phyloP scores from a whole-genome alignment of 495 filamentous ascomycete genomes.

The Polyplosphaeria fusca region DNA sequence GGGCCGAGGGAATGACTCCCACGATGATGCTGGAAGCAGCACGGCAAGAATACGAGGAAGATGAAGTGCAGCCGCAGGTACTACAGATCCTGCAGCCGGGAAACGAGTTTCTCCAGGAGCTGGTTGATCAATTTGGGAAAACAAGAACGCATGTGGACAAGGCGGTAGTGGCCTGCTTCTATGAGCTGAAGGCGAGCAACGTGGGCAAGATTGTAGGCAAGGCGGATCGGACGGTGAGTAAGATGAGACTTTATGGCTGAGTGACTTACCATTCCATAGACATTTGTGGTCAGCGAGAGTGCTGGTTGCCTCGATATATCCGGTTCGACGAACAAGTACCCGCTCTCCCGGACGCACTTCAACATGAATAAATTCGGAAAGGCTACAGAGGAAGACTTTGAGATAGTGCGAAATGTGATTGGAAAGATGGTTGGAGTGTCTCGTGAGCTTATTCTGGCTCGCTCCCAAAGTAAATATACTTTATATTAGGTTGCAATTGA shows the following conservation, averaged over 20 bases:
- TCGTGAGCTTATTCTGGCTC: constrained; percentile 6
- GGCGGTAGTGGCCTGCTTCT: constrained; percentile 18
- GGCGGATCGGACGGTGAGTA: constrained; percentile 6
- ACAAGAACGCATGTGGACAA: constrained; percentile 14
- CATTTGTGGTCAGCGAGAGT: constrained; percentile 26
- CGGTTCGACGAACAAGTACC: constrained; percentile 20
- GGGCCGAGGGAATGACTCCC: constrained; percentile 14
- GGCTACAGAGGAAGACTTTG: constrained; percentile 28
- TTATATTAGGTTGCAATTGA: no score
- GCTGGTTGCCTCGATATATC: constrained; percentile 23
- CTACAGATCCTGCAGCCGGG: constrained; percentile 19
- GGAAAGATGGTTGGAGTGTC: constrained; percentile 15
- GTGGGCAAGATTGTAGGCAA: constrained; percentile 16
- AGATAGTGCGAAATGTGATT: constrained; percentile 23
- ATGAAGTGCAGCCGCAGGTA: constrained; percentile 19
- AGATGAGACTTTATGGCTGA: not conserved
- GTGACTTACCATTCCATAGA: constrained; percentile 5
- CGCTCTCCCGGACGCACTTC: constrained; percentile 26
- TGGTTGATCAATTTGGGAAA: constrained; percentile 14
- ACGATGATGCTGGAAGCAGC: constrained; percentile 21
- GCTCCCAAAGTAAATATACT: constrained; percentile 19
- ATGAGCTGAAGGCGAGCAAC: constrained; percentile 23
- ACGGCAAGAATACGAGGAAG: constrained; percentile 5
- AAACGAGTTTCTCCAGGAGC: constrained; percentile 20
- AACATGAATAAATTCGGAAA: constrained; percentile 32